Percentiles rank a stretch among this genome's conserved stretches.
Conservation (phyloP, 441 rosid species). For the Hura crepitans region DNA sequence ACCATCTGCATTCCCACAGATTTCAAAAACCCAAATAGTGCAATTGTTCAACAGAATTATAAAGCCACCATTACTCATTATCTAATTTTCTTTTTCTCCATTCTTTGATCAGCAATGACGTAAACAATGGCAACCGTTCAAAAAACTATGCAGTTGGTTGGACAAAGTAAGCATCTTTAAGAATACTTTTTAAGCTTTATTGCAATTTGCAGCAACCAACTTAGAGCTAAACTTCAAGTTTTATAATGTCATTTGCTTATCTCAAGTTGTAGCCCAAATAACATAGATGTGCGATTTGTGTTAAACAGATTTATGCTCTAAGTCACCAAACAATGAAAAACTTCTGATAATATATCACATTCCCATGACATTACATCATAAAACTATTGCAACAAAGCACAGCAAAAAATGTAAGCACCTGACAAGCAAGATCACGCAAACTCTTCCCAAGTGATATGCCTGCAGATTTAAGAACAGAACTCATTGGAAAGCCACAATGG, state of each 20-base stretch:
- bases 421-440: conserved; percentile 87
- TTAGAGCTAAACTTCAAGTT: background rate
- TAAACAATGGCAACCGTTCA: background rate
- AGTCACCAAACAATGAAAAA: background rate
- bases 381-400: conserved; percentile 9
- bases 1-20: background rate
- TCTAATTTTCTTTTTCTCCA: background rate
- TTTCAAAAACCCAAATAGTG: background rate
- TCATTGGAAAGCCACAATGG: conserved; percentile 69
- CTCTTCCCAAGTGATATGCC: conserved; percentile 58
- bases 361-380: background rate
- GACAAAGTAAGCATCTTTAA: background rate
- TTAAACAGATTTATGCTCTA: background rate
- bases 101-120: background rate
- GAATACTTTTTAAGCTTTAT: background rate
- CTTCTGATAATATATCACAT: background rate
- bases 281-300: background rate
- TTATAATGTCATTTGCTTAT: background rate
- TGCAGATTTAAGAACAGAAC: conserved; percentile 54
- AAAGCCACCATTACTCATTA: background rate
- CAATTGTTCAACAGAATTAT: background rate
- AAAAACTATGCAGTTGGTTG: background rate
- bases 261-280: background rate
- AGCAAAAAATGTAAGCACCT: conserved; percentile 40
- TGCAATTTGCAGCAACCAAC: background rate